Conservation (phyloP, 1,284 basidiomycete species). For the Malassezia restricta region DNA sequence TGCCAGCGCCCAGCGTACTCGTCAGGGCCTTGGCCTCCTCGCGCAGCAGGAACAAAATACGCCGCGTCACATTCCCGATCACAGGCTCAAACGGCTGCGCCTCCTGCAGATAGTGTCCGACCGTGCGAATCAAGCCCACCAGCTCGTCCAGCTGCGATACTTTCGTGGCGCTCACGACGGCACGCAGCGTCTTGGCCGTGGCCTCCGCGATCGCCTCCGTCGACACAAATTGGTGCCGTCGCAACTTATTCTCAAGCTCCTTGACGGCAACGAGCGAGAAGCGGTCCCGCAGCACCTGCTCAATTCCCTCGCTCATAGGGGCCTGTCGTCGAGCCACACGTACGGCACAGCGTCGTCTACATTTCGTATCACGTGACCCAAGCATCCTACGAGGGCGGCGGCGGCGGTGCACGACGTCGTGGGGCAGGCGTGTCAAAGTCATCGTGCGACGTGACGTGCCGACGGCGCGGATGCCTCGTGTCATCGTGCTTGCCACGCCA, state of each 20-base stretch:
- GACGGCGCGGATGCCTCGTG: background rate
- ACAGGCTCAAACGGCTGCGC: slow-evolving; percentile 80
- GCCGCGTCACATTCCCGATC: slow-evolving; percentile 82
- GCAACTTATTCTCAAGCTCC: slow-evolving; percentile 24
- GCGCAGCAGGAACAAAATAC: slow-evolving; percentile 77
- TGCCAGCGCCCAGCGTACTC: slow-evolving; percentile 7
- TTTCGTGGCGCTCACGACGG: slow-evolving; percentile 72
- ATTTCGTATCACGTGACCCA: background rate
- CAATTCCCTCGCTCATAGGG: slow-evolving; percentile 1
- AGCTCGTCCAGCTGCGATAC: slow-evolving; percentile 80
- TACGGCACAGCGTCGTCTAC: background rate
- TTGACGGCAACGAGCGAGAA: slow-evolving; percentile 23
- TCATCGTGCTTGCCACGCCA: background rate
- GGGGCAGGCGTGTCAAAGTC: background rate
- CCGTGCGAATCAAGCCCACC: slow-evolving; percentile 63
- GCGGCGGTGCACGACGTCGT: slow-evolving; percentile 8
- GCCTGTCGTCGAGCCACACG: background rate
- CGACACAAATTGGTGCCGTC: slow-evolving; percentile 22
- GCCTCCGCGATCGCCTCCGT: slow-evolving; percentile 60
- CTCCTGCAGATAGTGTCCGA: slow-evolving; percentile 67
- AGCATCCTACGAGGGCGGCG: slow-evolving; percentile 5
- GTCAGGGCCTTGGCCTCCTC: slow-evolving; percentile 56
- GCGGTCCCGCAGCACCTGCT: slow-evolving; percentile 18
- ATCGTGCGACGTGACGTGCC: background rate
- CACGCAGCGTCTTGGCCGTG: slow-evolving; percentile 71